Evolutionary conservation across 169 alveolate genomes (phyloP).

Genomic region (Besnoitia besnoiti): DNA sequence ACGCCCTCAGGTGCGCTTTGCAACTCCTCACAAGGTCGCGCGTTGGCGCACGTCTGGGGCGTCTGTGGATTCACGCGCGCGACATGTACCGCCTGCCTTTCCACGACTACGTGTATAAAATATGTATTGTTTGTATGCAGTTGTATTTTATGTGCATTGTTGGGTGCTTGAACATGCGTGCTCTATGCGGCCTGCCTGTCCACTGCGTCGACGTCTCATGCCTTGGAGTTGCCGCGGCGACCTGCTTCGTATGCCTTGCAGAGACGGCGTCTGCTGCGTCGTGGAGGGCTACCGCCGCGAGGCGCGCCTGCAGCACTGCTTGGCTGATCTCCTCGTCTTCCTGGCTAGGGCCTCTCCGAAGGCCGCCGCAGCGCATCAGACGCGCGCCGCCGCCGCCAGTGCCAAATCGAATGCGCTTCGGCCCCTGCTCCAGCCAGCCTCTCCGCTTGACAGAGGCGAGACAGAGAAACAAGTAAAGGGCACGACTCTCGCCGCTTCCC

Average conservation of each 20-base stretch:
- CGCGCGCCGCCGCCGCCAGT: background rate
- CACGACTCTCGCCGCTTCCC: background rate
- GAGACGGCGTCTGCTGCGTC: conserved; percentile 44
- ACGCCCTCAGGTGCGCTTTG: conserved; percentile 33
- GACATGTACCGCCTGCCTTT: too few species aligned
- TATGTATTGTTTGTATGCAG: too few species aligned
- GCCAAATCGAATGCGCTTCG: background rate
- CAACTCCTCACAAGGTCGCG: background rate
- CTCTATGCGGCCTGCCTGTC: too few species aligned
- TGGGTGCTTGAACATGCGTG: too few species aligned
- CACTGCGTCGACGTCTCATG: too few species aligned
- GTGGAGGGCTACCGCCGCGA: conserved; percentile 35
- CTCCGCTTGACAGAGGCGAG: background rate
- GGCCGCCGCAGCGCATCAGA: background rate
- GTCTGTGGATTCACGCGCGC: background rate
- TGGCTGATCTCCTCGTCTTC: background rate
- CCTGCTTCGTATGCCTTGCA: too few species aligned
- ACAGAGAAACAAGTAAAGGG: background rate
- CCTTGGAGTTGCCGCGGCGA: too few species aligned
- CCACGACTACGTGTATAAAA: background rate
- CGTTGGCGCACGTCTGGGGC: background rate
- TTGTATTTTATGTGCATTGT: too few species aligned
- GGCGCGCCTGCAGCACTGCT: background rate
- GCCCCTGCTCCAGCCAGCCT: background rate
- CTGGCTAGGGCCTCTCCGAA: background rate